phyloP scores from a whole-genome alignment of 257 asterid species.

The Rauvolfia tetraphylla region DNA sequence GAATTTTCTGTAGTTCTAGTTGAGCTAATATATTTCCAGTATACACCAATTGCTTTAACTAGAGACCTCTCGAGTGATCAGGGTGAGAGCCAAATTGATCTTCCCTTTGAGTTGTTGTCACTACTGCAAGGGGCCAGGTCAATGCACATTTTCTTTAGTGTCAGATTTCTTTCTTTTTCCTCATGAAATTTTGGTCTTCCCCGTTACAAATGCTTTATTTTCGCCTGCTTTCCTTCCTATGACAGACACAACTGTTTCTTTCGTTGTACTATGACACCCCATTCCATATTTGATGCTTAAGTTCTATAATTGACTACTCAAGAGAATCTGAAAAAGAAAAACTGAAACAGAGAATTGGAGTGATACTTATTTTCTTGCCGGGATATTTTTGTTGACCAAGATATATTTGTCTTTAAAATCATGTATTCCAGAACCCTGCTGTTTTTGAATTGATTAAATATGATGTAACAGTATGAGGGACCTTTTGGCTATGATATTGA shows the following conservation, averaged over 20 bases:
- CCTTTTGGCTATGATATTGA: neutral
- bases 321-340: no score
- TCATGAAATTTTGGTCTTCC: neutral
- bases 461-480: neutral
- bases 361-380: neutral
- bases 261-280: neutral
- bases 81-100: neutral
- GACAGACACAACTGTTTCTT: neutral
- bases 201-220: neutral
- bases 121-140: neutral
- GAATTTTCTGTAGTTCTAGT: neutral
- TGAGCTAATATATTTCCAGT: neutral
- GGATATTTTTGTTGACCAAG: neutral
- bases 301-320: neutral
- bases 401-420: neutral
- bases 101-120: neutral
- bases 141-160: neutral
- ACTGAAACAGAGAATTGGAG: neutral
- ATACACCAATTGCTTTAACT: neutral
- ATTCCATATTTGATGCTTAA: neutral
- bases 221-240: neutral
- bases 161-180: neutral
- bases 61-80: neutral
- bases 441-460: no score
- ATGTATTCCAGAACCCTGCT: neutral